Conservation (phyloP, 306 rosid species). For the Casuarina equisetifolia region DNA sequence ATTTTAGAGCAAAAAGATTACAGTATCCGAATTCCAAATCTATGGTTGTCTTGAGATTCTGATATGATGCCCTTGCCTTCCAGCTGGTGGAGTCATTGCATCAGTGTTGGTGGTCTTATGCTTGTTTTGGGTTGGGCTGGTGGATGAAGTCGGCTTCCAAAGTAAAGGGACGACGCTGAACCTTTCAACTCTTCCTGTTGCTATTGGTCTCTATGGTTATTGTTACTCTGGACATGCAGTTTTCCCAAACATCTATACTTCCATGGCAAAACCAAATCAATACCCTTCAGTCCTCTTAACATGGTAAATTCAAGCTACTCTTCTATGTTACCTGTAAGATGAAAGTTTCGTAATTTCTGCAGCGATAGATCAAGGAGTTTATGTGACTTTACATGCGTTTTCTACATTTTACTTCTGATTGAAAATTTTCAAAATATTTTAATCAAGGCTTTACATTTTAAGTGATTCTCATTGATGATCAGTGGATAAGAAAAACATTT, state of each 20-base stretch:
- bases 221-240: slow-evolving; percentile 99
- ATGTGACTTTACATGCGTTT: slow-evolving; percentile 13
- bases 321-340: neutral
- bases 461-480: neutral
- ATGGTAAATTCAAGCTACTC: slow-evolving; percentile 48
- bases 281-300: slow-evolving; percentile 72
- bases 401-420: neutral
- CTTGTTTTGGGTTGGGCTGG: slow-evolving; percentile 75
- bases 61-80: neutral
- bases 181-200: slow-evolving; percentile 78
- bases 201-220: slow-evolving; percentile 93
- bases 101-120: slow-evolving; percentile 71
- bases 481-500: neutral
- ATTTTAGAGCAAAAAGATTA: neutral
- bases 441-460: neutral
- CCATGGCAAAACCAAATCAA: slow-evolving; percentile 79
- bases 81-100: slow-evolving; percentile 95
- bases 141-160: slow-evolving; percentile 69
- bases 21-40: slow-evolving; percentile 9
- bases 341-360: neutral
- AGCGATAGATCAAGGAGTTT: neutral
- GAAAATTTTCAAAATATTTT: neutral
- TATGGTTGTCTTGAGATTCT: neutral
- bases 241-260: slow-evolving; percentile 88
- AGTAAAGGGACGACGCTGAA: slow-evolving; percentile 71